Evolutionary conservation across 2,329 filamentous ascomycete species (phyloP), one percentile per base, ranked within the genome.

Genomic region (Clonostachys chloroleuca): DNA sequence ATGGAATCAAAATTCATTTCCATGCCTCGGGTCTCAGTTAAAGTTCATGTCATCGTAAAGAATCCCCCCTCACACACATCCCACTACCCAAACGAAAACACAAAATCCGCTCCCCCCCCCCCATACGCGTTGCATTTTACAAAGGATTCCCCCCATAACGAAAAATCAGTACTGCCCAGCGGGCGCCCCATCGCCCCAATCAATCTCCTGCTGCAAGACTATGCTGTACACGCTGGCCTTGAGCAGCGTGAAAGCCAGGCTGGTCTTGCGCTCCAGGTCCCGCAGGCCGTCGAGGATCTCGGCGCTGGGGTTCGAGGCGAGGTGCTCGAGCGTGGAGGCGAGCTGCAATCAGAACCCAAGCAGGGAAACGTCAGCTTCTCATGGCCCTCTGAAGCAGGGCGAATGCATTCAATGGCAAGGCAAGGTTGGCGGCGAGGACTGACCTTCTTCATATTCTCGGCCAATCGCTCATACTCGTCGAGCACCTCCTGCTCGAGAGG

Each of bases 191-290:
- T 46, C 43, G 14, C 81, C 87, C 68, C 85, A 88, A 52, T 86
- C 84, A 59, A 95, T 90, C 78, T 97, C 89, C 78, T 97, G 92
- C 78, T 99, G 92, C 73, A 99, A 68, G 51, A 99, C 92, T 72
- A 99, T 99, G 63, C 89, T 95, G 72, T 99, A 99, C 53, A 99
- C 94, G 67, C 92, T 97, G 16, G 94, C 92, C 74, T 99, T 99
- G 63, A 99, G 78, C 63, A 97, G 70, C 52, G 94, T 99, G 68
- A 95, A 97, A 18, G 96, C 92, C 47, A 96, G 75, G 56, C 90
- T 91, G 40, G 92, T 96, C 75, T 97, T 96, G 57, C 94, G 79
- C 74, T 99, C 94, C 47, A 99, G 75, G 40, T 92, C 85, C 46
- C 94, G 78, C 57, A 99, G 75, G 9, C 89, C 86, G 65, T 99